Percentiles rank a stretch among this genome's conserved stretches.
Evolutionary conservation across 495 filamentous ascomycete genomes (phyloP).

Genomic region (Trichoderma asperelloides): DNA sequence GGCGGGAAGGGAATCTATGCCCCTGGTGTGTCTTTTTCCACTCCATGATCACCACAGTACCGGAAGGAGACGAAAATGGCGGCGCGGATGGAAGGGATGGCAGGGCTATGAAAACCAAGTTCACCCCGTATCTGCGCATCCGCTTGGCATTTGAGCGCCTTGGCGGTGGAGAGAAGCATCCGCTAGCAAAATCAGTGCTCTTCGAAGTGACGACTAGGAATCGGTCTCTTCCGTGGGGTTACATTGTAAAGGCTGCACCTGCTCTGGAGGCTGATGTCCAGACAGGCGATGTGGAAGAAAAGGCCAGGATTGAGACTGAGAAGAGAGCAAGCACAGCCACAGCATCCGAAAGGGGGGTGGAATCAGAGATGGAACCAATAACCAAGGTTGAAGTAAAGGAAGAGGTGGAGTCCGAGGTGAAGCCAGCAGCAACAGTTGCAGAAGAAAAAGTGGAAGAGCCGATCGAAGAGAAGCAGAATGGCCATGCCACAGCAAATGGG

Average conservation of each 20-base stretch:
- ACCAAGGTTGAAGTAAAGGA: background rate
- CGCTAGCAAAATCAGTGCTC: background rate
- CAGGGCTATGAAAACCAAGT: slow-evolving; percentile 1
- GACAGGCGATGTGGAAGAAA: background rate
- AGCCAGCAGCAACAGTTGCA: background rate
- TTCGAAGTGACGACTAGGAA: slow-evolving; percentile 9
- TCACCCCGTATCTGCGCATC: slow-evolving; percentile 10
- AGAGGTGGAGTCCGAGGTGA: background rate
- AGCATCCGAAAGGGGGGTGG: background rate
- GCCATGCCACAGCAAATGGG: background rate
- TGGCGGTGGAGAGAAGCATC: slow-evolving; percentile 3
- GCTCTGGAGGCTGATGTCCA: background rate
- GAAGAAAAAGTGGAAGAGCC: background rate
- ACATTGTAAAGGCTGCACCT: slow-evolving; percentile 5
- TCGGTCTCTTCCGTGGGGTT: slow-evolving; percentile 8
- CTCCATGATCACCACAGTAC: background rate
- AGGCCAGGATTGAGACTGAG: background rate
- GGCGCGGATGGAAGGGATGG: background rate
- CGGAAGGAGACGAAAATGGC: background rate
- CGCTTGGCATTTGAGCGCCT: slow-evolving; percentile 8
- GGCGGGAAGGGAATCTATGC: background rate
- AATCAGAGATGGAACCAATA: background rate
- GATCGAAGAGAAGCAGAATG: background rate
- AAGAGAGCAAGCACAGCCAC: background rate
- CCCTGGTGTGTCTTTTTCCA: slow-evolving; percentile 7